phyloP scores from a whole-genome alignment of 108 stramenopile species.

The Cyclotella kingstonii region DNA sequence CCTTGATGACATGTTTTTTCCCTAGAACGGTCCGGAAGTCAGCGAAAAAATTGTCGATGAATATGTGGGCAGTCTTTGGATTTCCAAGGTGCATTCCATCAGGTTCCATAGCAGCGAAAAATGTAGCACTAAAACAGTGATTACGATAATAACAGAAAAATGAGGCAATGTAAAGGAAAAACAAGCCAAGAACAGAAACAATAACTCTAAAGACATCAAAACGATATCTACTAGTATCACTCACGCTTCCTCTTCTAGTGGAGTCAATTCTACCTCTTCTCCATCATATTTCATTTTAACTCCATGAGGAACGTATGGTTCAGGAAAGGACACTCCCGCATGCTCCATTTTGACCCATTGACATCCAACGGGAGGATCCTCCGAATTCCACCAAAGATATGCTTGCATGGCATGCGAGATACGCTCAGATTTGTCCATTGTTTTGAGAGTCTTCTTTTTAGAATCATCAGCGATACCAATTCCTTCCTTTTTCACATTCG shows the following conservation, averaged over 20 bases:
- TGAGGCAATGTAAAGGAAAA: background rate
- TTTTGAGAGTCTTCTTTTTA: constrained; percentile 50
- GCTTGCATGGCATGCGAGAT: constrained; percentile 89
- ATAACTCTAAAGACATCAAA: background rate
- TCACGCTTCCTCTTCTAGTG: constrained; percentile 94
- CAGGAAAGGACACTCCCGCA: constrained; percentile 94
- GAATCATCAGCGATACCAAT: constrained; percentile 3
- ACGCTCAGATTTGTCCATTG: constrained; percentile 73
- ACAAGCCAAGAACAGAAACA: background rate
- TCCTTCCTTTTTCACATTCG: constrained; percentile 42
- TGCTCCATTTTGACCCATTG: constrained; percentile 97
- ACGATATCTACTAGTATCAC: background rate
- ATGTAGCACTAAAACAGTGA: constrained; percentile 76
- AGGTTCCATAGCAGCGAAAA: constrained; percentile 95
- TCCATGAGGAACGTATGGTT: constrained; percentile 92
- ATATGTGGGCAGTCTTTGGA: constrained; percentile 89
- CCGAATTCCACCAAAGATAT: constrained; percentile 89
- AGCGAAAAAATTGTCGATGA: constrained; percentile 94
- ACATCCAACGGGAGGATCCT: constrained; percentile 79
- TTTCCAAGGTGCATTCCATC: constrained; percentile 95
- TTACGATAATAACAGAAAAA: background rate
- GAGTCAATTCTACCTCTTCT: constrained; percentile 78
- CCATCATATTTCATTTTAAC: constrained; percentile 95
- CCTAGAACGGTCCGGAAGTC: constrained; percentile 86
- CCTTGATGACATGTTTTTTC: constrained; percentile 78